Evolutionary conservation across 768 basidiomycete genomes (phyloP), one percentile per base, ranked within the genome.

Genomic region (Lactifluus subvellereus): DNA sequence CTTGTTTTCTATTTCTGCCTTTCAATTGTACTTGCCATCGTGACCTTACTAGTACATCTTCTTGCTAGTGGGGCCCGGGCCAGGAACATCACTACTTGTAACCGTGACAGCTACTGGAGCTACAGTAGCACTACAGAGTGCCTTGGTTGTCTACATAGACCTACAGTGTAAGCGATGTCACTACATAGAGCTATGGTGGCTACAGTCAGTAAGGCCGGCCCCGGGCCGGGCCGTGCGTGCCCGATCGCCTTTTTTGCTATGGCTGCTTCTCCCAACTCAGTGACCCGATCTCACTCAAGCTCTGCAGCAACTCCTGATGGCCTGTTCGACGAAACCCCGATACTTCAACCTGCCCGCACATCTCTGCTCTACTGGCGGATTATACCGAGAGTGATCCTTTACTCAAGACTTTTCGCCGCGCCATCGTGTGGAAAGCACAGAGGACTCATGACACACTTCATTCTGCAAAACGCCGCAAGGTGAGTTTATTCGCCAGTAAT

Each of bases 401-500:
- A n/a, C 60, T 82, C 47, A 72, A 74, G 61, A 85, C 80, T 69
- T 88, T 82, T 71, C 80, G 77, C 65, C 75, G 76, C 2, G 80
- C 82, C 10, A 74, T 85, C 18, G 73, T 76, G 1, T 89, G 87
- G 87, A 77, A 79, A 57, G 76, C 80, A 2, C 74, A 74, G 38
- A 76, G 80, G 9, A 70, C 74, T 0, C 79, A 85, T 54, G 76
- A 77, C n/a, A 74, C 78, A 0, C 74, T 74, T 48, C 77, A 81
- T 33, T 75, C 83, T 8, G 72, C 78, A 11, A 90, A 90, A 70
- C 80, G 87, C 47, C 76, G 86, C 67, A 88, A 85, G 80, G 89
- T 88, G 47, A 47, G 81, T 69, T 48, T 45, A 30, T 20, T 9
- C 16, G 11, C 18, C 38, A 13, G 18, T 33, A 33, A 22, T 22